Evolutionary conservation across 2,329 filamentous ascomycete genomes (phyloP), one percentile per base, ranked within the genome.

Genomic region (Ceratocystis eucalypticola): DNA sequence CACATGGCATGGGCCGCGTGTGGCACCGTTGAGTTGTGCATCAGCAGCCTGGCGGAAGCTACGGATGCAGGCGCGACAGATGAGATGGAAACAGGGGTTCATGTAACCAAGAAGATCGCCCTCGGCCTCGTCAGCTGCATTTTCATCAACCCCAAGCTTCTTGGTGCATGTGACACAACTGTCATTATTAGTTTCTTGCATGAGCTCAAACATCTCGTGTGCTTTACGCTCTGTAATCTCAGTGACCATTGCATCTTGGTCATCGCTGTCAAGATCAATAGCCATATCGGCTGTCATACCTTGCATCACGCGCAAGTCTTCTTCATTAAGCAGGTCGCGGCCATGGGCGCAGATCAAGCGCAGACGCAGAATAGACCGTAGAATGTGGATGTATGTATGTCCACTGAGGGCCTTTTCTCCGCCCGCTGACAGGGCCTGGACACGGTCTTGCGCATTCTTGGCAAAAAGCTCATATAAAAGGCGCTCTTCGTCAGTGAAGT

Each of bases 301-400:
- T 72, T 91, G 88, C 63, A 93, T 84, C 2, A 88, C 80, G 70
- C 88, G 85, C 59, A 96, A 78, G 71, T 97, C 93, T 22, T 93
- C 88, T 45, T 92, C 85, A 66, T 86, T 89, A 2, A 99, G 81
- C 6, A 99, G 82, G 68, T 97, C 93, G 70, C 88, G 88, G n/a
- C 94, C 94, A 73, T 96, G 93, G 0, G 92, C 94, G 73, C 92
- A 96, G 64, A 97, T 88, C 50, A 96, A 81, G 8, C 94, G 89
- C 20, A 99, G 83, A 37, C 93, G 88, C 70, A 95, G 82, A 72
- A 99, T 96, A 3, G 91, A 89, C 70, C 94, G 92, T 68, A 99
- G 77, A 61, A 99, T 94, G 71, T 96, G 90, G 61, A 94, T 92
- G 72, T 96, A 96, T n/a, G 89, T 88, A 70, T 88, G 90, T 53